Base-by-base conservation (phyloP, 2,329 filamentous ascomycete species). In the Pseudonectria foliicola region DNA sequence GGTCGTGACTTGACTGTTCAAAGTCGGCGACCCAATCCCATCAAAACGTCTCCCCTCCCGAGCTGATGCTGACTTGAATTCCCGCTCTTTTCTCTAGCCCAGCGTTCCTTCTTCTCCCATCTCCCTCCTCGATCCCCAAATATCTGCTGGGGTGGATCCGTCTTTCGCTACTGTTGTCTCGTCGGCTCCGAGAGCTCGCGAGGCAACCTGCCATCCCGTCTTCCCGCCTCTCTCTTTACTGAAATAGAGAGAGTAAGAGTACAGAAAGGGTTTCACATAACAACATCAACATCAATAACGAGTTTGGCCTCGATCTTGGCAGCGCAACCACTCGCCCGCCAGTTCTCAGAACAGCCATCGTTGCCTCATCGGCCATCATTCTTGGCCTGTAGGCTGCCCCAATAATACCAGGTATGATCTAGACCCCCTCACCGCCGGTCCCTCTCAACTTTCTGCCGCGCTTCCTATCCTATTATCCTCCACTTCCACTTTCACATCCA, bases 341-440 rank as follows among this genome's bases (percentile, higher is more conserved):
- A n/a, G n/a, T n/a, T n/a, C n/a, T n/a, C n/a, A n/a, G n/a, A 24
- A 23, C 37, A 30, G 29, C 35, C 40, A 25, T 25, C 30, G 36
- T 41, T 46, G 34, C 39, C 42, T 29, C 34, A 38, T 37, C 35
- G 24, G 34, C 33, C 31, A 33, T 35, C 33, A 30, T 39, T 43
- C 34, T 30, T 8, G 27, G 30, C 26, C 29, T 26, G 41, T 42
- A 34, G 32, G 42, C 38, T 38, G 47, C 45, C 39, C 48, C 42
- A 49, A 44, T 37, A 21, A 8, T 21, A 21, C 18, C 5, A 21
- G 46, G 36, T 31, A 47, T 44, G 45, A 51, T 51, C 48, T 49
- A 46, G 48, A 46, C 43, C 48, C 45, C 48, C 27, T 51, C 48
- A 51, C 48, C 48, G 48, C 48, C 46, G 48, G 36, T 41, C 23